Base-by-base conservation (phyloP, 768 basidiomycete genomes). In the Lanmaoa rubissima region DNA sequence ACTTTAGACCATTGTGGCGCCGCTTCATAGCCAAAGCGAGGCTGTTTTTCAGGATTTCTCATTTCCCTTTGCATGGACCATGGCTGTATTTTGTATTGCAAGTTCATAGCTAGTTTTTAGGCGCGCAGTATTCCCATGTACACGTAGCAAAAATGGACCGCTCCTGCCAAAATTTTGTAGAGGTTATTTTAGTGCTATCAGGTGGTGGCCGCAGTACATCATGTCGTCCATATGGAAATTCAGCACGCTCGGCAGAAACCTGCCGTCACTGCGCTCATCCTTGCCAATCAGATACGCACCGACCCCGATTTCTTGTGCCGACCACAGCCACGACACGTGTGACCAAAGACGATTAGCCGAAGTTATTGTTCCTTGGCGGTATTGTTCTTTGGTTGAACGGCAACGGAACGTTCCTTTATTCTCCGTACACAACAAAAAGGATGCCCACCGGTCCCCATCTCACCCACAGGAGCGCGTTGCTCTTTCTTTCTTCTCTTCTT, bases 341-440 rank as follows among this genome's bases (percentile, higher is more conserved):
- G 53, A 34, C 45, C 61, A 36, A 31, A 21, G n/a, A 54, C 19
- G 53, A 45, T 40, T 62, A 62, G 43, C 59, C 53, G 53, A 52
- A 6, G 51, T 38, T 68, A 72, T 72, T 72, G 70, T 72, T 61
- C 57, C 54, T 48, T 5, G 28, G 13, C 10, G 12, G 13, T 41
- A 66, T 69, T 69, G 69, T 69, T 67, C 61, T 59, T 13, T 45
- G 32, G 51, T 55, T n/a, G 63, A 51, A 45, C 58, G 45, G 60
- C 68, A 69, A 69, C 62, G 47, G 19, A 24, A 40, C 31, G 1
- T 21, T 36, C 34, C 59, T 57, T 73, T 71, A 63, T 71, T 69
- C 57, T 66, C 53, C 51, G 28, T 48, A 53, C 28, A 60, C 55
- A 62, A 71, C 69, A 71, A 73, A 68, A 65, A 62, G 61, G 35